phyloP scores from a whole-genome alignment of 176 grass and related monocot species.

The Oryza brachyantha region DNA sequence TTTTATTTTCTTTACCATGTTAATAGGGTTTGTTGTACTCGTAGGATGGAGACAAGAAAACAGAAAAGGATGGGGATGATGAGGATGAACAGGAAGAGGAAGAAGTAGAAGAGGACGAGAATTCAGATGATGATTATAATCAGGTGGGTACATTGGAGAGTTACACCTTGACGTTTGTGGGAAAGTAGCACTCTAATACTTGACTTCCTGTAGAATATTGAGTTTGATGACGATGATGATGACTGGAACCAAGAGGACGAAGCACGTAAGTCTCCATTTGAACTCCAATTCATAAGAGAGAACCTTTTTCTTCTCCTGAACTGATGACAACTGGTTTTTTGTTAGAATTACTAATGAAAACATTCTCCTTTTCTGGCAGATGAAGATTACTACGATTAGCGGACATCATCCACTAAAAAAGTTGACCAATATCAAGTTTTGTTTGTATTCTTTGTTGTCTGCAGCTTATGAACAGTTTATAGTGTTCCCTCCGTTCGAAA shows the following conservation, averaged over 20 bases:
- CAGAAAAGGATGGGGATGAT: conserved; percentile 45
- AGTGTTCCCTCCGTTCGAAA: no score
- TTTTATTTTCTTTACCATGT: not conserved
- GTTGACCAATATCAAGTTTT: not conserved
- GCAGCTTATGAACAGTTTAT: not conserved
- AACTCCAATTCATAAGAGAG: not conserved
- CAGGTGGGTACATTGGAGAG: not conserved
- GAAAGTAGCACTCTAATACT: not conserved
- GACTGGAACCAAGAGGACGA: not conserved
- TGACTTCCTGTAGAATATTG: not conserved
- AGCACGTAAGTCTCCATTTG: not conserved
- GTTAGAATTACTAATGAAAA: not conserved
- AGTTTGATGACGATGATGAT: not conserved
- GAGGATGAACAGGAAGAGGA: conserved; percentile 26
- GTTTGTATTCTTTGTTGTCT: not conserved
- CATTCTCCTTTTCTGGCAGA: not conserved
- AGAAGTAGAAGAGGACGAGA: not conserved
- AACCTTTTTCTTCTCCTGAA: not conserved
- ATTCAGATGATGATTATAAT: not conserved
- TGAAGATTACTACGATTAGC: not conserved
- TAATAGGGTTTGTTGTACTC: conserved; percentile 3
- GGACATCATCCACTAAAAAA: not conserved
- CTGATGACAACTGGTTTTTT: not conserved
- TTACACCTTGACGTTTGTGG: not conserved
- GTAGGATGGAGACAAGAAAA: conserved; percentile 36